phyloP scores from a whole-genome alignment of 306 rosid species.

The Acacia confusa region DNA sequence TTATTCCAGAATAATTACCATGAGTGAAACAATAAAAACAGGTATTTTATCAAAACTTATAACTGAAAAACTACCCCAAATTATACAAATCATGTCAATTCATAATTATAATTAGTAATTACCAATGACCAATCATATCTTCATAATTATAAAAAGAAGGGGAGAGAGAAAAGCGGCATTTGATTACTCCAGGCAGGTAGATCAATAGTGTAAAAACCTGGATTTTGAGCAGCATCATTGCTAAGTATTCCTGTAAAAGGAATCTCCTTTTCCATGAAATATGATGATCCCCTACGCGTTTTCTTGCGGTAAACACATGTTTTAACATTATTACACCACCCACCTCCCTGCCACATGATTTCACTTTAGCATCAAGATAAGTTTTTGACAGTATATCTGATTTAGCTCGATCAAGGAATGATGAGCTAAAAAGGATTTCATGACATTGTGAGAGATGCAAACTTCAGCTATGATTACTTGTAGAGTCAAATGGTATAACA shows the following conservation, averaged over 20 bases:
- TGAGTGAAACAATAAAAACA: neutral
- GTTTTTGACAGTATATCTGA: neutral
- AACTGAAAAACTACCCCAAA: neutral
- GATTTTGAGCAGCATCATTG: conserved; percentile 71
- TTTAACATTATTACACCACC: conserved; percentile 86
- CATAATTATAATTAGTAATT: neutral
- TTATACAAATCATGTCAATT: neutral
- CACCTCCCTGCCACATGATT: conserved; percentile 89
- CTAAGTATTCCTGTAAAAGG: conserved; percentile 83
- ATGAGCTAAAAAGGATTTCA: neutral
- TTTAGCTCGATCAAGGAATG: neutral
- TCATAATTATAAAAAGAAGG: neutral
- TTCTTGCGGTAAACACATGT: conserved; percentile 85
- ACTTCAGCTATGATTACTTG: neutral
- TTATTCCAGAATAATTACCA: neutral
- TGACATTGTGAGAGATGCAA: conserved; percentile 7
- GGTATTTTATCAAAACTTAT: neutral
- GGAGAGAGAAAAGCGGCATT: conserved; percentile 18
- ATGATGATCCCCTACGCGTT: conserved; percentile 75
- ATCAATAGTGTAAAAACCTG: conserved; percentile 56
- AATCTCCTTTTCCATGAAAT: conserved; percentile 79
- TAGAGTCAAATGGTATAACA: neutral
- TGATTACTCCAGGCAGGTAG: neutral
- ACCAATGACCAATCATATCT: neutral
- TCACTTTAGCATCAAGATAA: conserved; percentile 14